Evolutionary conservation across 192 early-diverging fungal genomes (phyloP), one percentile per base, ranked within the genome.

Genomic region (Phycomyces nitens): DNA sequence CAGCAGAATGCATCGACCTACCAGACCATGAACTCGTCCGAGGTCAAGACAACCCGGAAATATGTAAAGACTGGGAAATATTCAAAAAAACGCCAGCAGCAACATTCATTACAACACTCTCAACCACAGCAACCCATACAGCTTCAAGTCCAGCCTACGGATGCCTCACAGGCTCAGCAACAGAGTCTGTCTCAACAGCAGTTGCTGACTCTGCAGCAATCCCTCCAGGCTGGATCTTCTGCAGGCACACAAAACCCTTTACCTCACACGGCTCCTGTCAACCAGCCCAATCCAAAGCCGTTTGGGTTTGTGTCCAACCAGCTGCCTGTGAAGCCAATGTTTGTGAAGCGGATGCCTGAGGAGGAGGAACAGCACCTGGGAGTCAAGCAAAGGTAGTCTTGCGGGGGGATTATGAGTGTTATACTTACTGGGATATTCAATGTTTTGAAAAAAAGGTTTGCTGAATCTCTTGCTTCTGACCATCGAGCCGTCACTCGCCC

Each of bases 11-110:
- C 44, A 11, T 47, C 44, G 15, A 34, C 29, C 18, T 51, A 60
- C 12, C 41, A 69, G 12, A 21, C 40, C 41, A 26, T 63, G 52
- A 39, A 41, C 41, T 39, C 51, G 23, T 40, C 24, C 8, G 66
- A 68, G 24, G 57, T 59, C 23, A 83, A 83, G 64, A 76, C 80
- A 3, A 84, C 83, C 1, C 49, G 83, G 20, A 75, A 75, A 53
- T 85, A 85, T 43, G 70, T 72, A 42, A 85, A 85, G 44, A 85
- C 83, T n/a, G 83, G 83, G 41, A 79, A 79, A 47, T 85, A 85
- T 26, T 82, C 83, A 1, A 85, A 85, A 52, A 84, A 84, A 63
- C 69, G 76, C 14, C 68, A 70, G 21, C 49, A 47, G 41, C 67
- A 70, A 16, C 49, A 52, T 23, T 52, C 55, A 44, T 43, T 51